These are phyloP conservation scores for Nothomitra cinnamomea DNA, from an alignment of 2,329 filamentous ascomycete species.

Conservation along the genomic window DNA sequence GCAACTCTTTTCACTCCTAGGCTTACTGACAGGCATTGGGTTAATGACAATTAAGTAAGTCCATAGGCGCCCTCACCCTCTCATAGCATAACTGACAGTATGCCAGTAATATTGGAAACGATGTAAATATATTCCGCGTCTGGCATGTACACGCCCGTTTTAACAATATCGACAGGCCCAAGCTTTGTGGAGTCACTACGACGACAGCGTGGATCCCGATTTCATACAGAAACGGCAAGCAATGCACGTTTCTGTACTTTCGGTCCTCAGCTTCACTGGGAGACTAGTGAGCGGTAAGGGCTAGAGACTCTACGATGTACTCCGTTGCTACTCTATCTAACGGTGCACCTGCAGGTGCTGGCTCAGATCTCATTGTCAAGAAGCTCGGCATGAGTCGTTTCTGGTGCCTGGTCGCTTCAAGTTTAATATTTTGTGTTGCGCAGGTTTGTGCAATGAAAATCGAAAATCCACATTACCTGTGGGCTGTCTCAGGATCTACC, in stretches of 20 bases:
- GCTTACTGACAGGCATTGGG: conserved; percentile 78
- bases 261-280: conserved; percentile 69
- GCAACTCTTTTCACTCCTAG: conserved; percentile 78
- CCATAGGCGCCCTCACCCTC: not conserved
- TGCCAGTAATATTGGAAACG: conserved; percentile 78
- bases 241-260: conserved; percentile 89
- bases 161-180: conserved; percentile 31
- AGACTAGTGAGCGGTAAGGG: conserved; percentile 55
- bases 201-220: conserved; percentile 50
- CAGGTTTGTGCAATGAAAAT: conserved; percentile 64
- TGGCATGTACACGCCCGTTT: conserved; percentile 2
- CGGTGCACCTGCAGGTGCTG: conserved; percentile 43
- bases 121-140: conserved; percentile 29
- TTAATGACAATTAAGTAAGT: conserved; percentile 98
- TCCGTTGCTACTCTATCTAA: conserved; percentile 6
- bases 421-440: conserved; percentile 59
- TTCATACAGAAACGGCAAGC: conserved; percentile 72
- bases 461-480: conserved; percentile 58
- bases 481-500: conserved; percentile 63
- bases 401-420: conserved; percentile 76
- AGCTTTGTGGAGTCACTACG: conserved; percentile 76
- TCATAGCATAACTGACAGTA: not conserved
- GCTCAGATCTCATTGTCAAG: conserved; percentile 80
- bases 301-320: not conserved
- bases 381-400: conserved; percentile 62